These are phyloP conservation scores for Salix exigua DNA, from an alignment of 345 rosid species.

Conservation along the genomic window DNA sequence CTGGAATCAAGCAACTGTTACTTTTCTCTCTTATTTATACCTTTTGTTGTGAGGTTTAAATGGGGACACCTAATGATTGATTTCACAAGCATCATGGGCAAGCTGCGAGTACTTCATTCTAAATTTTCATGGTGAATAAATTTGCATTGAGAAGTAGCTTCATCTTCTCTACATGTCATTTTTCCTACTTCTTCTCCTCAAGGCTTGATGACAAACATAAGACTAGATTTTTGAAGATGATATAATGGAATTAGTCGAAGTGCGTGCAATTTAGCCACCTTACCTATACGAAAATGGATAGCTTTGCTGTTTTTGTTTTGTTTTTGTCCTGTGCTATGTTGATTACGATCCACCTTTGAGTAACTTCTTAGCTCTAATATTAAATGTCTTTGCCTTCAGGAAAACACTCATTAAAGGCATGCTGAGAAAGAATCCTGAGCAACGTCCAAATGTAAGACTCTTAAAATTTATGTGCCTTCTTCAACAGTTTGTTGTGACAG, in stretches of 20 bases:
- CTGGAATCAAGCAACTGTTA: not conserved
- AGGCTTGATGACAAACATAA: not conserved
- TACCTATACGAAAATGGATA: conserved; percentile 1
- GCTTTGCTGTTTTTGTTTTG: not conserved
- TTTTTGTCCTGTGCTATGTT: not conserved
- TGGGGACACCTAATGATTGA: not conserved
- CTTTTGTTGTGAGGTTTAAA: not conserved
- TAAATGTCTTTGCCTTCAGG: conserved; percentile 42
- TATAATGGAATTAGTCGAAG: no score
- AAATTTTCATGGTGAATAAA: not conserved
- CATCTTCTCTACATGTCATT: not conserved
- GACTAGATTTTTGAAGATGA: not conserved
- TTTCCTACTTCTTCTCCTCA: not conserved
- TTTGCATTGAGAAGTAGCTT: not conserved
- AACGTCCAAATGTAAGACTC: conserved; percentile 82
- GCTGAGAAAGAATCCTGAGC: conserved; percentile 96
- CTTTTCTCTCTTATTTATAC: not conserved
- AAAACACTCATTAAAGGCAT: conserved; percentile 86
- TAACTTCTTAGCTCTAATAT: conserved; percentile 1
- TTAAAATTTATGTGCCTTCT: conserved; percentile 13
- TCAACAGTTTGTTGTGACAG: conserved; percentile 10
- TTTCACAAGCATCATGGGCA: not conserved
- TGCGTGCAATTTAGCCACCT: no score
- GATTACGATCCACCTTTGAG: not conserved
- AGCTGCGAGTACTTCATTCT: not conserved